Evolutionary conservation across 768 basidiomycete species (phyloP), one percentile per base, ranked within the genome.

Genomic region (Leccinum ochraceum): DNA sequence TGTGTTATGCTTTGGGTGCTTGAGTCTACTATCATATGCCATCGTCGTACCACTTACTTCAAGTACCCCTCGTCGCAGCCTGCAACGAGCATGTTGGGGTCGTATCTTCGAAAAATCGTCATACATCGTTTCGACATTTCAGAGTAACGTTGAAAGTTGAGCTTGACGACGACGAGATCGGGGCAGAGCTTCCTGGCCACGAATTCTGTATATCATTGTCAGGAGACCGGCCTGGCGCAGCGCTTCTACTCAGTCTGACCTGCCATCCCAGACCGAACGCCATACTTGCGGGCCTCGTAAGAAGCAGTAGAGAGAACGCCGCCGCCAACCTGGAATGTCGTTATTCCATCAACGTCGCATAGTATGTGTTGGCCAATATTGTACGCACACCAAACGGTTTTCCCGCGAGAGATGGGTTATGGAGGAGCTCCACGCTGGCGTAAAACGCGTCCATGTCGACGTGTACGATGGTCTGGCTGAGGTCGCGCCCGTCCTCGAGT

Each of bases 401-500:
- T 20, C 85, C 88, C 34, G 79, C 76, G 39, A 90, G 83, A 65
- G 76, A 76, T 16, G 86, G 87, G 64, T 89, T 75, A 64, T 86
- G 77, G 22, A 90, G 79, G 1, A 88, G 74, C 70, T 94, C 92
- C 1, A 93, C 91, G 53, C 81, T 90, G 11, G 91, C 90, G 64
- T 83, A 95, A 76, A 96, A 97, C 4, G 94, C 93, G 72, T 98
- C 96, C 86, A 95, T 94, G 69, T 99, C 97, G 32, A 97, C 87
- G 70, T 98, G 95, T 6, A 98, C 91, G 61, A 99, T 92, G 20
- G 77, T 82, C 72, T 95, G 92, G 3, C 83, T 82, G 30, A 98
- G 76, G 71, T 98, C 94, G 51, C 95, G 78, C 54, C 84, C 79
- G 2, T 79, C 75, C 71, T 96, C 94, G 4, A 96, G 78, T 61